Conservation (phyloP, 257 asterid genomes). For the Salvia splendens region DNA sequence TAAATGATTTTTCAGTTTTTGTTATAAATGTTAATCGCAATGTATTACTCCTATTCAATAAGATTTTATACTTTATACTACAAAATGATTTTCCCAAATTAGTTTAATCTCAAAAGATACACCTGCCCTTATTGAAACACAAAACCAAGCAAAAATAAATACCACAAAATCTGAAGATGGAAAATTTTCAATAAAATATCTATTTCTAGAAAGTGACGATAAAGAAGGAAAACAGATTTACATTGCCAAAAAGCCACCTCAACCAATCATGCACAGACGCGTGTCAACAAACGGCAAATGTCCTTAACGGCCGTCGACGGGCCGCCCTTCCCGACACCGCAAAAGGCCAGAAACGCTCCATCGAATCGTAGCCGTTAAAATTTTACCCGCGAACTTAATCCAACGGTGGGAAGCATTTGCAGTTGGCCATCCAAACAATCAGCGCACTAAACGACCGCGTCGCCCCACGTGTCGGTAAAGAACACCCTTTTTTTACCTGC, state of each 20-base stretch:
- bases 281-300: constrained; percentile 1
- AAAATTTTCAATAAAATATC: background rate
- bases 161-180: too few relatives aligned
- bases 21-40: too few relatives aligned
- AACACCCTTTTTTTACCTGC: constrained; percentile 34
- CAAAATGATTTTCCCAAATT: too few relatives aligned
- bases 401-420: constrained; percentile 44
- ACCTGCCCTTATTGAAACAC: too few relatives aligned
- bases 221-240: background rate
- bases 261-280: constrained; percentile 16
- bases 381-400: background rate
- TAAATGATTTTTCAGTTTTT: too few relatives aligned
- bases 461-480: constrained; percentile 38
- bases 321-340: constrained; percentile 28
- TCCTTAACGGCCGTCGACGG: constrained; percentile 27
- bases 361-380: too few relatives aligned
- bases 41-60: too few relatives aligned
- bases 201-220: constrained; percentile 3
- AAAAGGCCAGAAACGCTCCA: constrained; percentile 1
- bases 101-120: too few relatives aligned
- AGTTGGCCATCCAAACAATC: constrained; percentile 29
- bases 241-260: constrained; percentile 18
- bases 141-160: too few relatives aligned
- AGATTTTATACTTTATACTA: too few relatives aligned
- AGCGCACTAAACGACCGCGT: background rate